A percentile compares a stretch with the other conserved stretches of the same genome.
Conservation (phyloP, 371 early-diverging fungal genomes). For the Rhizomucor pusillus region DNA sequence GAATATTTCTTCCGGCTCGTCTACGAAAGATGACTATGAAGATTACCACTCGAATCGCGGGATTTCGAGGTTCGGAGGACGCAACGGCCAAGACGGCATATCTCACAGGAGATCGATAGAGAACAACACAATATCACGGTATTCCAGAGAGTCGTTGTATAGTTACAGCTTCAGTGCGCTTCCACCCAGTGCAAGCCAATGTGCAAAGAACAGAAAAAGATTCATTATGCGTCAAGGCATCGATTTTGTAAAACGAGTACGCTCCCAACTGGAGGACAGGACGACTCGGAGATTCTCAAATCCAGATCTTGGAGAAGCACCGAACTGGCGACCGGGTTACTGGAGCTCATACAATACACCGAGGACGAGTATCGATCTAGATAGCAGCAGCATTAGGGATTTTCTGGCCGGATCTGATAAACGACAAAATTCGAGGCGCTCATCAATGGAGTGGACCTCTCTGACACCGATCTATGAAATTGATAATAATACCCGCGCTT, state of each 20-base stretch:
- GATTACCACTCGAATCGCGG: background rate
- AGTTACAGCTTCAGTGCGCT: conserved; percentile 57
- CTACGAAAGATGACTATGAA: background rate
- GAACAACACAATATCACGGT: conserved; percentile 27
- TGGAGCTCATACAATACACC: conserved; percentile 15
- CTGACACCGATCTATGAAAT: conserved; percentile 22
- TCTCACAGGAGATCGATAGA: conserved; percentile 3
- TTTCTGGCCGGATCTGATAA: background rate
- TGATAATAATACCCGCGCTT: conserved; percentile 4
- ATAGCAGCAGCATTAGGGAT: background rate
- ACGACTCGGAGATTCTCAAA: conserved; percentile 35
- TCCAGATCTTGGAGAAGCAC: conserved; percentile 33
- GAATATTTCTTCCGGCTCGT: too few species aligned
- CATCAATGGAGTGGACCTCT: background rate
- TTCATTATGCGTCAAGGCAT: conserved; percentile 44
- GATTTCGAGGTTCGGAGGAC: background rate
- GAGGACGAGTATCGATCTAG: conserved; percentile 12
- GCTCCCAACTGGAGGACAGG: conserved; percentile 44
- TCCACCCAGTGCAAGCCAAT: conserved; percentile 30
- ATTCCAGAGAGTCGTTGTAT: conserved; percentile 55
- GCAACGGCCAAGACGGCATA: background rate
- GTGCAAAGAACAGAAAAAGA: conserved; percentile 39
- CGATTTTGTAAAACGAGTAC: conserved; percentile 57
- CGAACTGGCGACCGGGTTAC: conserved; percentile 19
- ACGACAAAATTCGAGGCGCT: background rate